Base-by-base conservation (phyloP, 2,329 filamentous ascomycete species). In the Aspergillus viridinutans region DNA sequence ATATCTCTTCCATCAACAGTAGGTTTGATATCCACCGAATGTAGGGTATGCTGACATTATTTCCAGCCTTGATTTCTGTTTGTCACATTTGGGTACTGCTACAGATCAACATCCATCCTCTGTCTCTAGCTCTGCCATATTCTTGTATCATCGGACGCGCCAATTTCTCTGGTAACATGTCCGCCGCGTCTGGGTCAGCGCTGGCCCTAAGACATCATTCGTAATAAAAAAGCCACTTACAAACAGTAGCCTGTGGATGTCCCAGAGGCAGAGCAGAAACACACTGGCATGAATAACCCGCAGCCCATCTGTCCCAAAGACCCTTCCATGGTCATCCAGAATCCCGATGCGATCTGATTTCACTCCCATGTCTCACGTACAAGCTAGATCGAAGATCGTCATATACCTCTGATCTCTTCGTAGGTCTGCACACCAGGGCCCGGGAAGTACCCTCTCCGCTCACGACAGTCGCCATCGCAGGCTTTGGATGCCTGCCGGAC, bases 381-480 rank as follows among this genome's bases (percentile, higher is more conserved):
- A 66, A 4, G 64, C 55, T 0, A 70, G 67, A 58, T 72, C 67
- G 61, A 67, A 72, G 4, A 72, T 28, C 0, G 64, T 63, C 55
- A 66, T 69, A 14, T 69, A 6, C 67, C 52, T 32, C 64, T 58
- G 14, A 82, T 76, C 52, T 80, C 64, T 10, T 64, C 70, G 58
- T 82, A 78, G 0, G 74, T 74, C 29, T 71, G 58, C 6, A 77
- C 64, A 6, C 72, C 57, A 2, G 54, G 32, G 2, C 79, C 79
- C 0, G 78, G 74, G 57, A 68, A 66, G 47, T 68, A 64, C 60
- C 76, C 0, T 70, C 62, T 1, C 73, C 75, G 23, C 74, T 66
- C 3, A 69, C 59, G 25, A 76, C 67, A 1, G 66, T 54, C 9
- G 58, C 55, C 57, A 74, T 64, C 5, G 58, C 72, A 3, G 52